Percentiles rank a stretch among this genome's conserved stretches.
Evolutionary conservation across 2,329 filamentous ascomycete genomes (phyloP).

Genomic region (Claviceps sp.): DNA sequence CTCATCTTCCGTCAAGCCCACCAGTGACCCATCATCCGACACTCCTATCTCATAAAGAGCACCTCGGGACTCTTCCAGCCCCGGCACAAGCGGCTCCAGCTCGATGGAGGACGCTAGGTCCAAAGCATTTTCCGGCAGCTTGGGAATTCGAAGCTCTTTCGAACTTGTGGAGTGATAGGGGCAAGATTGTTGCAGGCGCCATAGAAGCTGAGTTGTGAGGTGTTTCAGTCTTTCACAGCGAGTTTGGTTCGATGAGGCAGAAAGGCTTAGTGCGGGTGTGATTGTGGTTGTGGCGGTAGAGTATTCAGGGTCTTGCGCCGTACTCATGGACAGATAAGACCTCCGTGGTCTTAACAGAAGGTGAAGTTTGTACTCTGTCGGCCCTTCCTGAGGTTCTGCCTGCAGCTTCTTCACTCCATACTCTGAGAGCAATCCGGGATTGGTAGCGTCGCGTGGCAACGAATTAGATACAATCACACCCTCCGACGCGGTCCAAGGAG

Average conservation of each 20-base stretch:
- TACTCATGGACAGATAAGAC: slow-evolving; percentile 59
- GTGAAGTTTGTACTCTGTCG: slow-evolving; percentile 94
- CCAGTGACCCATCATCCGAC: slow-evolving; percentile 81
- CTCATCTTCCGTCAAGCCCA: slow-evolving; percentile 80
- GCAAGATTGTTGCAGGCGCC: slow-evolving; percentile 89
- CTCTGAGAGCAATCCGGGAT: slow-evolving; percentile 36
- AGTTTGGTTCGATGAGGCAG: slow-evolving; percentile 45
- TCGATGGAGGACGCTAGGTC: slow-evolving; percentile 32
- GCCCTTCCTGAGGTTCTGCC: slow-evolving; percentile 84
- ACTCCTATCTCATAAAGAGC: slow-evolving; percentile 95
- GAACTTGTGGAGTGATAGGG: slow-evolving; percentile 76
- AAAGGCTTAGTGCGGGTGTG: slow-evolving; percentile 14
- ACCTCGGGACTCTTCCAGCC: slow-evolving; percentile 83
- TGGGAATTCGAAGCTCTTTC: slow-evolving; percentile 60
- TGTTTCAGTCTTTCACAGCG: slow-evolving; percentile 79
- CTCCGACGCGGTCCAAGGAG: slow-evolving; percentile 66
- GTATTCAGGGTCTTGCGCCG: slow-evolving; percentile 18
- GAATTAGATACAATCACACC: slow-evolving; percentile 20
- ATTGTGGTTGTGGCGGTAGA: slow-evolving; percentile 8
- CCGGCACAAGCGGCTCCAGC: slow-evolving; percentile 51
- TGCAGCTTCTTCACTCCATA: slow-evolving; percentile 64
- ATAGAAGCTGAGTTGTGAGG: slow-evolving; percentile 85
- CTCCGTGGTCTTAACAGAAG: slow-evolving; percentile 68
- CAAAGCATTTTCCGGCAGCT: slow-evolving; percentile 51
- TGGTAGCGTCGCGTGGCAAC: slow-evolving; percentile 16